Percentiles rank a stretch among this genome's conserved stretches.
Conservation (phyloP, 345 rosid genomes). For the Draba incana region DNA sequence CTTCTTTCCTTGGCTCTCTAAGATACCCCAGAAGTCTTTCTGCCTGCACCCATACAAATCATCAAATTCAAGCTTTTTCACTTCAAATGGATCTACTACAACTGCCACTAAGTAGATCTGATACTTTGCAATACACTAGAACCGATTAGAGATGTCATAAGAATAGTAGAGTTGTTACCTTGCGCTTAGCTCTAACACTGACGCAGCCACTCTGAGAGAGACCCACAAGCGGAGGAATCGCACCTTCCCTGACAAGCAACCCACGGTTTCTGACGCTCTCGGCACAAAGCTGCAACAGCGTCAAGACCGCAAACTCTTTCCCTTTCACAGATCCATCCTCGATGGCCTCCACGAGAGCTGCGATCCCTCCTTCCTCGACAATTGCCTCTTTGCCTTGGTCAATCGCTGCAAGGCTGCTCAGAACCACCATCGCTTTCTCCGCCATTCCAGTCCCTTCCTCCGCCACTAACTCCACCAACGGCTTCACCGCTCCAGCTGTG, state of each 20-base stretch:
- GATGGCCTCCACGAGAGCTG: slow-evolving; percentile 85
- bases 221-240: slow-evolving; percentile 95
- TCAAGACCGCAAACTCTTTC: slow-evolving; percentile 83
- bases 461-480: slow-evolving; percentile 71
- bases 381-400: slow-evolving; percentile 76
- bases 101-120: slow-evolving; percentile 3
- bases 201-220: slow-evolving; percentile 80
- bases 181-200: slow-evolving; percentile 73
- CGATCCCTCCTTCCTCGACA: slow-evolving; percentile 89
- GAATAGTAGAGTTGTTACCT: slow-evolving; percentile 47
- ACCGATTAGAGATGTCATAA: neutral
- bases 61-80: slow-evolving; percentile 5
- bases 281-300: slow-evolving; percentile 77
- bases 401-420: slow-evolving; percentile 75
- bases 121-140: neutral
- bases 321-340: slow-evolving; percentile 89
- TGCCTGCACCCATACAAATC: slow-evolving; percentile 59
- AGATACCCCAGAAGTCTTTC: slow-evolving; percentile 81
- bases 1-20: slow-evolving; percentile 70
- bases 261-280: slow-evolving; percentile 80
- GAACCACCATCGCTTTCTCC: slow-evolving; percentile 95
- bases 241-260: slow-evolving; percentile 95
- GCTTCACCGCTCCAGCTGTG: slow-evolving; percentile 87
- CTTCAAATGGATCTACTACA: neutral
- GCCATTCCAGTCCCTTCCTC: slow-evolving; percentile 90